Base-by-base conservation (phyloP, 345 rosid species). In the Pelargonium nanum region DNA sequence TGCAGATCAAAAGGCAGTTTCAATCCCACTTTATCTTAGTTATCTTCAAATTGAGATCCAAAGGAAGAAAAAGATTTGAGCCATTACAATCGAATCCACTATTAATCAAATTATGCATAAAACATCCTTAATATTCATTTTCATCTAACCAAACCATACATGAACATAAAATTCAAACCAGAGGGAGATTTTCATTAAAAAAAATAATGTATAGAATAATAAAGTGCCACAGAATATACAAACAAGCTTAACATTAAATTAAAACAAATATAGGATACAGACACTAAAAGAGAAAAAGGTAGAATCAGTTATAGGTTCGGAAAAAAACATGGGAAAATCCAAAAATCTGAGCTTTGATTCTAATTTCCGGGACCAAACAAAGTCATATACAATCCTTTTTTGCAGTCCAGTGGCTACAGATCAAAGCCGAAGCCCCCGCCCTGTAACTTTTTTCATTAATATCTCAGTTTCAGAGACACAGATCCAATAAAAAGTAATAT, bases 381-480 rank as follows among this genome's bases (percentile, higher is more conserved):
- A 20, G 22, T 65, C 9, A 44, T 25, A 57, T 59, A 26, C 62
- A 51, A 9, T 54, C 28, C 61, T 30, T 30, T 30, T 30, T 12
- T 30, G 9, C 59, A 64, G 65, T 25, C 59, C 66, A 61, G n/a
- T 44, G 24, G 57, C 60, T 65, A 55, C 65, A 40, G 72, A 70
- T 70, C 77, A 75, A 44, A 57, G 21, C 23, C 63, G 69, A 63
- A 30, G 65, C 25, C 56, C 22, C 6, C 6, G 19, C 9, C 25
- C 22, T 56, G 24, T 32, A 25, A n/a, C 8, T 32, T 59, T 56
- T 22, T 23, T 59, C 67, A 26, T 40, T 1, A 62, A 53, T 48
- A 24, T 22, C 58, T 34, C 19, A 44, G 52, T 45, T 62, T 66
- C 75, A 65, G 69, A 74, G 64, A 72, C 66, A 50, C 55, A 26